Conservation (phyloP, 805 yeast species). For the Kazachstania martiniae region DNA sequence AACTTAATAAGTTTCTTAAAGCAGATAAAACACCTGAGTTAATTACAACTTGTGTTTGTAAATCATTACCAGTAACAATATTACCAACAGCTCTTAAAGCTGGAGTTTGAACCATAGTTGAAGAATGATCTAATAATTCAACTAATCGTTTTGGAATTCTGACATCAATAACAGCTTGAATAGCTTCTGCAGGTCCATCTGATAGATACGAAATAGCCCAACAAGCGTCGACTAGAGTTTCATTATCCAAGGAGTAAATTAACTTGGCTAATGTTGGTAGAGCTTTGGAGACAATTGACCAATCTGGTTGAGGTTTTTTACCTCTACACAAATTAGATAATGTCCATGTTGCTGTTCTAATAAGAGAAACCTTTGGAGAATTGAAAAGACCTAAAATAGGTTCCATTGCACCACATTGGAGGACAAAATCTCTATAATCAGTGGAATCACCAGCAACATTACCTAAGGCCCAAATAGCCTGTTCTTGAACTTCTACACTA, state of each 20-base stretch:
- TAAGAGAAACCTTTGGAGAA: slow-evolving; percentile 75
- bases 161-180: slow-evolving; percentile 93
- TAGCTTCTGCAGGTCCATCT: slow-evolving; percentile 87
- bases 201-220: slow-evolving; percentile 96
- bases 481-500: slow-evolving; percentile 89
- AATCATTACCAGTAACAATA: slow-evolving; percentile 93
- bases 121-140: slow-evolving; percentile 75
- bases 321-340: slow-evolving; percentile 94
- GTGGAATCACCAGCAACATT: slow-evolving; percentile 98
- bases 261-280: slow-evolving; percentile 86
- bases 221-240: slow-evolving; percentile 92
- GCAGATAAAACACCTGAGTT: slow-evolving; percentile 88
- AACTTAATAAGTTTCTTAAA: slow-evolving; percentile 63
- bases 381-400: slow-evolving; percentile 74
- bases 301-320: slow-evolving; percentile 90
- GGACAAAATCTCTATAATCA: slow-evolving; percentile 77
- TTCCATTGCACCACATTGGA: slow-evolving; percentile 76
- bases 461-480: slow-evolving; percentile 98
- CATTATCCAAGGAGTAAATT: slow-evolving; percentile 82
- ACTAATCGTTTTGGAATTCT: slow-evolving; percentile 91
- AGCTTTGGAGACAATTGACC: slow-evolving; percentile 78
- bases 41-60: slow-evolving; percentile 90
- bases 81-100: slow-evolving; percentile 96
- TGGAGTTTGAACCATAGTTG: slow-evolving; percentile 88
- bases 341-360: slow-evolving; percentile 98